These are phyloP conservation scores for Wickerhamiella pararugosa DNA, from an alignment of 1,139 yeast genomes.

Conservation along the genomic window DNA sequence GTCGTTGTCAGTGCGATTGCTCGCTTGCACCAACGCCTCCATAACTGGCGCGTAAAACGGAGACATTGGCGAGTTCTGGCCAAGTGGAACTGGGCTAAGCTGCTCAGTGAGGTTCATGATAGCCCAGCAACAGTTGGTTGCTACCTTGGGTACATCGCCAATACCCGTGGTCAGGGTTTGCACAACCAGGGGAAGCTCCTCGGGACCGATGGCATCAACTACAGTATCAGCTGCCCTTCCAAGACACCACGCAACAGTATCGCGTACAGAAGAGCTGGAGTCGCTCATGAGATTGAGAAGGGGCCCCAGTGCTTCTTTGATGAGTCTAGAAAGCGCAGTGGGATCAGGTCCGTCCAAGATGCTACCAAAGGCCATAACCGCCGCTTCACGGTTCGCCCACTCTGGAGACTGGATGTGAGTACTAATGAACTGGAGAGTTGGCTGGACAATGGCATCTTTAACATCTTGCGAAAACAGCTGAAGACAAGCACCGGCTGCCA, in stretches of 20 bases:
- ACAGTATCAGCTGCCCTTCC: conserved; percentile 90
- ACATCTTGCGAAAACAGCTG: conserved; percentile 87
- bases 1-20: conserved; percentile 66
- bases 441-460: conserved; percentile 71
- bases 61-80: conserved; percentile 51
- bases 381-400: conserved; percentile 93
- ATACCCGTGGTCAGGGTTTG: conserved; percentile 64
- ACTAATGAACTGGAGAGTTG: conserved; percentile 72
- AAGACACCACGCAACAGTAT: conserved; percentile 96
- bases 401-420: conserved; percentile 42
- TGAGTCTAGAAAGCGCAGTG: conserved; percentile 47
- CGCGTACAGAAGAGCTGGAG: conserved; percentile 70
- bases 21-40: conserved; percentile 54
- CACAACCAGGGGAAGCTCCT: conserved; percentile 53
- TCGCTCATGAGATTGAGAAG: conserved; percentile 62
- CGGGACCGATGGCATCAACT: conserved; percentile 56
- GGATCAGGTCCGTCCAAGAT: conserved; percentile 89
- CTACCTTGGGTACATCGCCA: conserved; percentile 79
- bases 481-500: conserved; percentile 98
- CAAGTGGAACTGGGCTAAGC: conserved; percentile 40
- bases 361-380: conserved; percentile 98
- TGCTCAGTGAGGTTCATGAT: conserved; percentile 84
- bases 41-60: conserved; percentile 54
- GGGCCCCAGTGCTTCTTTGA: conserved; percentile 71
- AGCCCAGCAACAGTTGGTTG: conserved; percentile 96